These are phyloP conservation scores for Arabidopsis lyrata DNA, from an alignment of 441 rosid species.

Conservation along the genomic window DNA sequence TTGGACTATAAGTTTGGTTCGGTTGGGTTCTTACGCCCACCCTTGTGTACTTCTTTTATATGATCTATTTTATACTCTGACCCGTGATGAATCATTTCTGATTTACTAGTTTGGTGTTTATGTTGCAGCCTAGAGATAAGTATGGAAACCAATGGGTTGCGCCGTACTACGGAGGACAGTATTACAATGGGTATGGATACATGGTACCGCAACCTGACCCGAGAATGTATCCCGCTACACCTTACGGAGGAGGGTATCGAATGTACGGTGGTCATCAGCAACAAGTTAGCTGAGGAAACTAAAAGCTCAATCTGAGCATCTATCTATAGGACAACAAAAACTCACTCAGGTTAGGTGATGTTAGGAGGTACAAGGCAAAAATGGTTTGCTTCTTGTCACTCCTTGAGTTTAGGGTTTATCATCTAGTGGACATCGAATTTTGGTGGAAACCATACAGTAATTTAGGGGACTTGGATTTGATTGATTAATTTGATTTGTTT, in stretches of 20 bases:
- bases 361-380: slow-evolving; percentile 25
- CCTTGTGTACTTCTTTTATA: not conserved
- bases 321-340: slow-evolving; percentile 39
- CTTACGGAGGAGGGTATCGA: slow-evolving; percentile 84
- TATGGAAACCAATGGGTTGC: slow-evolving; percentile 80
- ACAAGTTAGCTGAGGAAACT: slow-evolving; percentile 82
- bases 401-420: slow-evolving; percentile 36
- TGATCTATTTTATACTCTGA: not conserved
- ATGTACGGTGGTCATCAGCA: slow-evolving; percentile 86
- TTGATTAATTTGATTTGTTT: slow-evolving; percentile 38
- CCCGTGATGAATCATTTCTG: not conserved
- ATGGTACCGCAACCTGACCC: slow-evolving; percentile 75
- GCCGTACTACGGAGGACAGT: slow-evolving; percentile 75
- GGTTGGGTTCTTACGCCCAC: not conserved
- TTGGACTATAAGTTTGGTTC: not conserved
- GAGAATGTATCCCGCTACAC: slow-evolving; percentile 67
- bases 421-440: slow-evolving; percentile 58
- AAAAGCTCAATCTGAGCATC: slow-evolving; percentile 39
- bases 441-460: slow-evolving; percentile 53
- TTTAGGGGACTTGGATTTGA: slow-evolving; percentile 40
- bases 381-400: slow-evolving; percentile 26
- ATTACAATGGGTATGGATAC: slow-evolving; percentile 81
- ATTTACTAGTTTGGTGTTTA: slow-evolving; percentile 10
- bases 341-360: slow-evolving; percentile 42
- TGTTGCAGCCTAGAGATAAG: slow-evolving; percentile 65